These are phyloP conservation scores for Candida pini DNA, from an alignment of 805 yeast genomes.

Conservation along the genomic window DNA sequence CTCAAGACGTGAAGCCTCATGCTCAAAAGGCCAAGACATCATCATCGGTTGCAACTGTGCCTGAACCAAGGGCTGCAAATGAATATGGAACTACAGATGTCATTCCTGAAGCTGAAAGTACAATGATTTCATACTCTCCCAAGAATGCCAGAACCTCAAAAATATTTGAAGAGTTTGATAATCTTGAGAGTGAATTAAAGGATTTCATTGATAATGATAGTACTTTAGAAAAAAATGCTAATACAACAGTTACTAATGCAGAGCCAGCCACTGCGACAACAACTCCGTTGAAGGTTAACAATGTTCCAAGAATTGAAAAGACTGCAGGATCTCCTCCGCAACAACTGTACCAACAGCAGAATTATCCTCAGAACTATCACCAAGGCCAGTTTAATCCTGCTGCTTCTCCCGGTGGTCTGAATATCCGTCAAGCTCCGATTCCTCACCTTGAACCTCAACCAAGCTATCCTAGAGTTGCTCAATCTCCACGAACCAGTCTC, in stretches of 20 bases:
- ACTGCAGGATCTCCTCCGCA: background rate
- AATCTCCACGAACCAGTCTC: background rate
- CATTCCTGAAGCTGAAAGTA: background rate
- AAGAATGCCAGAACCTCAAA: slow-evolving; percentile 19
- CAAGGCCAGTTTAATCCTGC: too few relatives aligned
- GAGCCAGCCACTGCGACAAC: background rate
- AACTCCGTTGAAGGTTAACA: too few relatives aligned
- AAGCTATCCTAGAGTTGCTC: background rate
- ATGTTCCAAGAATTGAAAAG: background rate
- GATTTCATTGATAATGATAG: slow-evolving; percentile 14
- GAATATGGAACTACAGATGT: background rate
- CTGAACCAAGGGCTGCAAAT: background rate
- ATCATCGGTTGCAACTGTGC: background rate
- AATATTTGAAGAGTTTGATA: slow-evolving; percentile 22
- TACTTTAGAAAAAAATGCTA: too few relatives aligned
- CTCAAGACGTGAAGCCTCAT: too few relatives aligned
- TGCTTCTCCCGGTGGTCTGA: too few relatives aligned
- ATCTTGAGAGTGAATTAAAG: slow-evolving; percentile 22
- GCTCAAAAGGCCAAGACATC: too few relatives aligned
- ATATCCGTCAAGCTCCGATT: background rate
- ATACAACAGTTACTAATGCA: background rate
- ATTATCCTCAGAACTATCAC: background rate
- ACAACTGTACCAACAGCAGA: background rate
- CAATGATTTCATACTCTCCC: background rate
- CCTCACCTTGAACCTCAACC: background rate